A percentile compares a stretch with the other conserved stretches of the same genome.
Evolutionary conservation across 129 eudicot species (phyloP).

Genomic region (Mikania micrantha): DNA sequence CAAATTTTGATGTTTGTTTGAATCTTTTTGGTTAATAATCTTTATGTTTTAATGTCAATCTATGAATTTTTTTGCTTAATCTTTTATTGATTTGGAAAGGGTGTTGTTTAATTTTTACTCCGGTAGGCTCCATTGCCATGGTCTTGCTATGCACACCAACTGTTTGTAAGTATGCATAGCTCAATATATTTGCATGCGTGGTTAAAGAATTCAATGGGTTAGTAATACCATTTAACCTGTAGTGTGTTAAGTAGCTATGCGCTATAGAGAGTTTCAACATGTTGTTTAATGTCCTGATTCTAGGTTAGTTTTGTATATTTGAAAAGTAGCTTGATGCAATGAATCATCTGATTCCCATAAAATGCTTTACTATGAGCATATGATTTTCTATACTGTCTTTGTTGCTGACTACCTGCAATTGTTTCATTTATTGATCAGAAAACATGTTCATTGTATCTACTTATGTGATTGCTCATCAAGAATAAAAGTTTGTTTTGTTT

Average conservation of each 20-base stretch:
- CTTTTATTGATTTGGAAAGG: background rate
- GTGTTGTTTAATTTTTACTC: background rate
- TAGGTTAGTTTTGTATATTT: background rate
- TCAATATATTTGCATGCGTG: background rate
- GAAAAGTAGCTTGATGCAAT: background rate
- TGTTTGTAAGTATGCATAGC: constrained; percentile 19
- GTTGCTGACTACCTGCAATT: background rate
- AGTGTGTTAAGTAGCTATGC: background rate
- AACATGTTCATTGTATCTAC: background rate
- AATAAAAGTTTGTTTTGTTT: background rate
- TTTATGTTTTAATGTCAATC: background rate
- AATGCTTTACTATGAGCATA: background rate
- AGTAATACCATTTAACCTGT: background rate
- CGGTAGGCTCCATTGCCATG: background rate
- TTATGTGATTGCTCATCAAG: background rate
- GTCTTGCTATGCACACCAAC: constrained; percentile 22
- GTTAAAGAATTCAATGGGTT: background rate
- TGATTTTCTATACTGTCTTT: background rate
- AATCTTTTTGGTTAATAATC: background rate
- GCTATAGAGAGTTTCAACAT: background rate
- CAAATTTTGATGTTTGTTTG: background rate
- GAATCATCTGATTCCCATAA: background rate
- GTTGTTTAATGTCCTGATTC: background rate
- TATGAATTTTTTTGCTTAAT: background rate
- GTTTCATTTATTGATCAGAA: background rate